Evolutionary conservation across 139 green algal genomes (phyloP).

Genomic region (Chlamydomonas schloesseri): DNA sequence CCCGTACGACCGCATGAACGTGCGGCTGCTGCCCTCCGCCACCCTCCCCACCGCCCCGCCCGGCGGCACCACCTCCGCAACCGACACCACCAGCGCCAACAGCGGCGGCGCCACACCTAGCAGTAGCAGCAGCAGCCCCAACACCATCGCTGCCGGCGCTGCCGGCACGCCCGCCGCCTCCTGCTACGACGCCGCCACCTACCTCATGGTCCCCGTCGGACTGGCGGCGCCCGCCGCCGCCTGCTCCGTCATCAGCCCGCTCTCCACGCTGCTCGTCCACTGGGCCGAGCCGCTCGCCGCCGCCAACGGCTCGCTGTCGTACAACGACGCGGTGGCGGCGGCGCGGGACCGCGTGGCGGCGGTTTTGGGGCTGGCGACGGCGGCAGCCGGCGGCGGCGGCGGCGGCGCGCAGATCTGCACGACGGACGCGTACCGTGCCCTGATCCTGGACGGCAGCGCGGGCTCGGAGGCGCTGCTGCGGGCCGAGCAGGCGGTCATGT

Average conservation of each 20-base stretch:
- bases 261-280: conserved; percentile 26
- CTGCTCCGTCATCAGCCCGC: conserved; percentile 1
- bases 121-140: no score
- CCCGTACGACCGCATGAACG: not conserved
- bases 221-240: not conserved
- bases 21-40: not conserved
- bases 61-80: not conserved
- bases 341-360: not conserved
- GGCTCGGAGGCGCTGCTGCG: not conserved
- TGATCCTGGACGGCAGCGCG: not conserved
- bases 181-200: conserved; percentile 33
- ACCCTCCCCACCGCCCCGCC: not conserved
- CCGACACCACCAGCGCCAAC: no score
- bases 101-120: no score
- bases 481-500: conserved; percentile 16
- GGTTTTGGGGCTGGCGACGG: not conserved
- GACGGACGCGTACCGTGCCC: not conserved
- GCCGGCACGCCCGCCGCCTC: not conserved
- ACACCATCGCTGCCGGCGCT: not conserved
- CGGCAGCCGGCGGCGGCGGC: not conserved
- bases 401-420: not conserved
- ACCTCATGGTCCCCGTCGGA: conserved; percentile 4
- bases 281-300: not conserved
- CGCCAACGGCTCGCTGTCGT: not conserved
- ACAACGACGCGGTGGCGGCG: not conserved